Evolutionary conservation across 805 yeast species (phyloP), one percentile per base, ranked within the genome.

Genomic region (Grigorovia transvaalensis): DNA sequence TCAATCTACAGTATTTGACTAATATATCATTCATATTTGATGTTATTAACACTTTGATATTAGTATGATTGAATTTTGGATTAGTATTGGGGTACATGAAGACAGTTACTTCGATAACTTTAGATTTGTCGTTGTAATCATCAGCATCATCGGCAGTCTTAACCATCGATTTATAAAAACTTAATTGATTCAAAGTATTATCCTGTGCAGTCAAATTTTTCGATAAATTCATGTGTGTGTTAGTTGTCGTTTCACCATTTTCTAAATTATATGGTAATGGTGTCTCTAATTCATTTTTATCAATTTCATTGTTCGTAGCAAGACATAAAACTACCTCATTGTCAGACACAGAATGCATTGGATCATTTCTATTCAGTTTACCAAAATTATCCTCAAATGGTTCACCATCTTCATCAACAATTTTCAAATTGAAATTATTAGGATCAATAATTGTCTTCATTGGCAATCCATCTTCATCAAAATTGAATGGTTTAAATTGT

Each of bases 381-480:
- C 98, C 98, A 71, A 93, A 90, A 50, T 88, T 87, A 40, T 79
- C 84, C 58, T 95, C 99, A 50, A 88, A 89, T 42, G 86, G 83
- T 49, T 95, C 96, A 8, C 91, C 91, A 63, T 90, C 97, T 49
- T 91, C 98, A 64, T 93, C 99, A 0, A 85, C 89, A 20, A 91
- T 73, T 52, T 85, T 85, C 38, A 91, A 62, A 23, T 60, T 54
- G 47, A 64, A 68, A n/a, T 59, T 56, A 46, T 67, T 67, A 1
- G 69, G 69, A 53, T 65, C 56, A 19, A 55, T 50, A 4, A 61
- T 38, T 11, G 55, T 58, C 12, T 54, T 56, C 12, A 50, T 17
- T 2, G 48, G 48, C 9, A 65, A 17, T 7, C 60, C 63, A 46
- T 56, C 63, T 18, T 51, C 55, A 8, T 55, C 54, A 18, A 56